Evolutionary conservation across 2,329 filamentous ascomycete genomes (phyloP), one percentile per base, ranked within the genome.

Genomic region (Madurella fahalii): DNA sequence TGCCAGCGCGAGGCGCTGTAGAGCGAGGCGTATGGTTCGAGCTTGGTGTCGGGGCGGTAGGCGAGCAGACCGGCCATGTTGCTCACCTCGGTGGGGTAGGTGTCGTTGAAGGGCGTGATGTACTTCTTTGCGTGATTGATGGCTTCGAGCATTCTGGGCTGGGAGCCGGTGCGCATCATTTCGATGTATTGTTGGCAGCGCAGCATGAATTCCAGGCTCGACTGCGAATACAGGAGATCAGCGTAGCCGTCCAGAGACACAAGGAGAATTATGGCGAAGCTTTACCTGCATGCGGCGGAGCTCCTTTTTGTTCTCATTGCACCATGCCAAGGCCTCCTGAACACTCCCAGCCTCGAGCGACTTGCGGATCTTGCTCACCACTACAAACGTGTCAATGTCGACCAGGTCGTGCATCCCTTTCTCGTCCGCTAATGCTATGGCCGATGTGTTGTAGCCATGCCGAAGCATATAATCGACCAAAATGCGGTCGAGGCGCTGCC

Each of bases 111-210:
- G 2, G 85, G 82, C 15, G 84, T 77, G 30, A 99, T 79, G 69
- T 90, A 87, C 69, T 90, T 95, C 67, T 85, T 87, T 25, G 91
- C 91, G 72, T 97, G 89, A 20, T 78, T 70, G 58, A 91, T 87
- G 12, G 92, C 91, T 59, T 96, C 91, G 46, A 84, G 72, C 43
- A 88, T 77, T 66, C 87, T 90, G 7, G 74, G 68, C 20, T 80
- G 76, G 4, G 85, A 77, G 51, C 81, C 81, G 40, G 79, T 83
- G 56, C 93, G 80, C 56, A 95, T 84, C 57, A 97, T 79, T 71
- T 97, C 94, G 64, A 97, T 92, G 69, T 92, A 97, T 69, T 97
- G 92, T 70, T 99, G 94, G 64, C 95, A 80, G 12, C 94, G 86
- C 42, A 99, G 81, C 77, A 95, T 90, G 67, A 96, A 95, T 71